Conservation (phyloP, 495 filamentous ascomycete genomes). For the Aspergillus diversus region DNA sequence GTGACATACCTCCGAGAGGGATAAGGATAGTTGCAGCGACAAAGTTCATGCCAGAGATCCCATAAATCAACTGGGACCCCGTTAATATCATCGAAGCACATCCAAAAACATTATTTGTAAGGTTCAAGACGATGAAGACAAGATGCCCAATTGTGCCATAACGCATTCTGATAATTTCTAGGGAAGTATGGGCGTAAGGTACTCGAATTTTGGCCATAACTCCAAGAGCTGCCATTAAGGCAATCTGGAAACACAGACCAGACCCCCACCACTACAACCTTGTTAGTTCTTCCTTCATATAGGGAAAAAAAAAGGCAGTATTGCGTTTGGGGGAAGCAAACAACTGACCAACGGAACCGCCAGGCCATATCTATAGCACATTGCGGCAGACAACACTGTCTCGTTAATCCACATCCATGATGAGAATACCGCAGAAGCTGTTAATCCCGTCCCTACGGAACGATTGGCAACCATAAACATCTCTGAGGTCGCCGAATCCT, state of each 20-base stretch:
- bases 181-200: conserved; percentile 59
- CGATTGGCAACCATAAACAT: conserved; percentile 60
- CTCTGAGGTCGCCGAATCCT: conserved; percentile 51
- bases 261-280: conserved; percentile 42
- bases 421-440: conserved; percentile 53
- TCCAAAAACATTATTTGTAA: conserved; percentile 56
- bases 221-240: conserved; percentile 43
- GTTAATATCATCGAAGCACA: conserved; percentile 47
- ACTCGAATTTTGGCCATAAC: conserved; percentile 50
- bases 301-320: not conserved
- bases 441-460: conserved; percentile 50
- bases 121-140: conserved; percentile 54
- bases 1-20: conserved; percentile 43
- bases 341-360: conserved; percentile 39
- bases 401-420: conserved; percentile 57
- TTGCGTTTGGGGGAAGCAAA: not conserved
- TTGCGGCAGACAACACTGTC: conserved; percentile 42
- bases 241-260: conserved; percentile 45
- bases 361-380: conserved; percentile 44
- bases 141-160: conserved; percentile 56
- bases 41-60: conserved; percentile 45
- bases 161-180: conserved; percentile 57
- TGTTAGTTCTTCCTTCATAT: conserved; percentile 15
- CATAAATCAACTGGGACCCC: conserved; percentile 40
- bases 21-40: conserved; percentile 49